phyloP scores from a whole-genome alignment of 441 rosid genomes.

The Macaranga tanarius region DNA sequence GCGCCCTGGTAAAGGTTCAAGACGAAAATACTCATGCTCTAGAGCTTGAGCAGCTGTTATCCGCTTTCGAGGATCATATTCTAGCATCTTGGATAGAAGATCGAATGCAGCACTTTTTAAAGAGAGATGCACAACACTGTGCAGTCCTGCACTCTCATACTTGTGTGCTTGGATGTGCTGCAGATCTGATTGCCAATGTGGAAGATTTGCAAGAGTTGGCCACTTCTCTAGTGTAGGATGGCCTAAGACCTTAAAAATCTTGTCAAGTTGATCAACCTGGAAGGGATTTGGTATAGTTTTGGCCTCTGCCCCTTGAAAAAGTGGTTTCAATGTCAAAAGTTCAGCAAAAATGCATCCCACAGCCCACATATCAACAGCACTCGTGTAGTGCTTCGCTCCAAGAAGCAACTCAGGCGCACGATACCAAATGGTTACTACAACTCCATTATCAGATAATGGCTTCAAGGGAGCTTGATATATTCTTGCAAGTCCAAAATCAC shows the following conservation, averaged over 20 bases:
- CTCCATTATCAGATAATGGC: slow-evolving; percentile 83
- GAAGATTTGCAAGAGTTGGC: slow-evolving; percentile 85
- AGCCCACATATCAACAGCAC: slow-evolving; percentile 99
- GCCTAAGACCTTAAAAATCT: slow-evolving; percentile 93
- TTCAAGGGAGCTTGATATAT: slow-evolving; percentile 92
- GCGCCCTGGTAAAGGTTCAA: slow-evolving; percentile 79
- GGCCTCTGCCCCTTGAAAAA: slow-evolving; percentile 93
- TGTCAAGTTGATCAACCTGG: slow-evolving; percentile 97
- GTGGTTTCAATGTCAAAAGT: slow-evolving; percentile 87
- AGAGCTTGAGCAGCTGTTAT: slow-evolving; percentile 95
- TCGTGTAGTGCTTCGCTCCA: slow-evolving; percentile 95
- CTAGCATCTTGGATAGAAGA: slow-evolving; percentile 93
- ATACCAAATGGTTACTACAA: slow-evolving; percentile 98
- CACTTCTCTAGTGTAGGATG: slow-evolving; percentile 97
- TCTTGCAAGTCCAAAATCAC: slow-evolving; percentile 96
- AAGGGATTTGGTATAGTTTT: slow-evolving; percentile 82
- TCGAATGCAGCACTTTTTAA: slow-evolving; percentile 62
- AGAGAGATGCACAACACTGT: slow-evolving; percentile 63
- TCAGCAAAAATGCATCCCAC: slow-evolving; percentile 98
- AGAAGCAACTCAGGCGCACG: slow-evolving; percentile 98
- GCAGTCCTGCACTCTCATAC: slow-evolving; percentile 66
- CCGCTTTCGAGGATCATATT: slow-evolving; percentile 88
- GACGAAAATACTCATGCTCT: slow-evolving; percentile 85
- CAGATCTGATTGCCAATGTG: slow-evolving; percentile 72
- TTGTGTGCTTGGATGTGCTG: slow-evolving; percentile 82